A percentile compares a stretch with the other conserved stretches of the same genome.
These are phyloP conservation scores for Penicillium sp. DNA, from an alignment of 2,329 filamentous ascomycete species.

Conservation along the genomic window DNA sequence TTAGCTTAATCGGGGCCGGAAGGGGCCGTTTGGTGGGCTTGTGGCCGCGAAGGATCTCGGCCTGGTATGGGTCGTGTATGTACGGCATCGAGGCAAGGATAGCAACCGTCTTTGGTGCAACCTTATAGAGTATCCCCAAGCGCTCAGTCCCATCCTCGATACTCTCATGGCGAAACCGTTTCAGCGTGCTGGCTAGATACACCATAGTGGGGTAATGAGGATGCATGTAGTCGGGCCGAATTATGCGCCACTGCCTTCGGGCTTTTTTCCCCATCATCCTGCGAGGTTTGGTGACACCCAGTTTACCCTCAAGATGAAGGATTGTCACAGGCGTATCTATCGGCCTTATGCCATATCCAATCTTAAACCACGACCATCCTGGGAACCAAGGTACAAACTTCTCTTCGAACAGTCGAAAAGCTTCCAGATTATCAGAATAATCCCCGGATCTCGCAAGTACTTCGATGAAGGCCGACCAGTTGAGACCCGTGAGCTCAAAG, in stretches of 20 bases:
- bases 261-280: slow-evolving; percentile 33
- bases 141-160: slow-evolving; percentile 33
- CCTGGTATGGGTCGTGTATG: slow-evolving; percentile 42
- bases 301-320: slow-evolving; percentile 32
- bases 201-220: slow-evolving; percentile 46
- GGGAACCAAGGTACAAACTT: slow-evolving; percentile 75
- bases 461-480: slow-evolving; percentile 77
- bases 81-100: slow-evolving; percentile 40
- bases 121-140: slow-evolving; percentile 27
- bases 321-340: slow-evolving; percentile 28
- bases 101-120: slow-evolving; percentile 38
- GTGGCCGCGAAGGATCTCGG: slow-evolving; percentile 37
- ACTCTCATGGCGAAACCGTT: slow-evolving; percentile 36
- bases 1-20: not conserved
- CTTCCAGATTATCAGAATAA: slow-evolving; percentile 52
- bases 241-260: slow-evolving; percentile 34
- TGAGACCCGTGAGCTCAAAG: slow-evolving; percentile 69
- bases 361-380: slow-evolving; percentile 59
- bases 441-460: slow-evolving; percentile 59
- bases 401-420: slow-evolving; percentile 70
- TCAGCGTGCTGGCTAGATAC: slow-evolving; percentile 41
- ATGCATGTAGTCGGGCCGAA: slow-evolving; percentile 41
- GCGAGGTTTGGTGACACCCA: slow-evolving; percentile 17
- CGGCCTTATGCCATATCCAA: slow-evolving; percentile 33
- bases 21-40: slow-evolving; percentile 14